These are phyloP conservation scores for Piper betle DNA, from an alignment of 164 flowering plant species.

Conservation along the genomic window DNA sequence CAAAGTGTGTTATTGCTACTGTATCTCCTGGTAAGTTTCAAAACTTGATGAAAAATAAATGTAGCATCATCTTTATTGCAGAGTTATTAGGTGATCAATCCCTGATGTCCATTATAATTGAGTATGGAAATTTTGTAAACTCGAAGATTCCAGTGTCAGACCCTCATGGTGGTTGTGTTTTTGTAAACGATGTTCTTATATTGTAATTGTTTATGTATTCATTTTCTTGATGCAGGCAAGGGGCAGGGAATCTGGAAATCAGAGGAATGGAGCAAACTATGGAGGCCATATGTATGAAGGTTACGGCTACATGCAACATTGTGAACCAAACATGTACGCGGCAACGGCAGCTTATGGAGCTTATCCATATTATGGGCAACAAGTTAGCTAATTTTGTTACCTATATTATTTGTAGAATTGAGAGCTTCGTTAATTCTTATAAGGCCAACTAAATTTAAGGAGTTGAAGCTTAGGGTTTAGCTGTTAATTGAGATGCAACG, in stretches of 20 bases:
- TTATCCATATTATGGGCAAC: conserved; percentile 75
- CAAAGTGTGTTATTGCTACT: too few species aligned
- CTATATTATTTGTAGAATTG: background rate
- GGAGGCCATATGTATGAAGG: conserved; percentile 72
- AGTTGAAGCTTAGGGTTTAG: background rate
- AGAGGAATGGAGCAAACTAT: conserved; percentile 64
- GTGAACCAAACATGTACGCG: conserved; percentile 66
- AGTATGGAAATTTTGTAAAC: too few species aligned
- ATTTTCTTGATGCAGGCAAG: conserved; percentile 33
- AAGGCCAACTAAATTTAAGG: background rate
- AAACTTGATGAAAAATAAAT: too few species aligned
- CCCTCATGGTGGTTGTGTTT: too few species aligned
- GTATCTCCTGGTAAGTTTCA: too few species aligned
- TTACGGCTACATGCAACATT: conserved; percentile 54
- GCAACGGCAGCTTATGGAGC: conserved; percentile 63
- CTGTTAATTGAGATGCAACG: background rate
- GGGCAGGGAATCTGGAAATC: conserved; percentile 39
- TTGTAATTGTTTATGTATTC: background rate
- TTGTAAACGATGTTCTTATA: background rate
- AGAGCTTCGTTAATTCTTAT: background rate
- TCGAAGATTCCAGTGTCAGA: too few species aligned
- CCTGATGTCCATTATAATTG: too few species aligned
- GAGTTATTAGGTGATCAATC: too few species aligned
- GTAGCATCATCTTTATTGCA: too few species aligned
- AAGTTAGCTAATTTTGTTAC: conserved; percentile 55